Conservation (phyloP, 2,329 filamentous ascomycete species). For the Cladophialophora psammophila region DNA sequence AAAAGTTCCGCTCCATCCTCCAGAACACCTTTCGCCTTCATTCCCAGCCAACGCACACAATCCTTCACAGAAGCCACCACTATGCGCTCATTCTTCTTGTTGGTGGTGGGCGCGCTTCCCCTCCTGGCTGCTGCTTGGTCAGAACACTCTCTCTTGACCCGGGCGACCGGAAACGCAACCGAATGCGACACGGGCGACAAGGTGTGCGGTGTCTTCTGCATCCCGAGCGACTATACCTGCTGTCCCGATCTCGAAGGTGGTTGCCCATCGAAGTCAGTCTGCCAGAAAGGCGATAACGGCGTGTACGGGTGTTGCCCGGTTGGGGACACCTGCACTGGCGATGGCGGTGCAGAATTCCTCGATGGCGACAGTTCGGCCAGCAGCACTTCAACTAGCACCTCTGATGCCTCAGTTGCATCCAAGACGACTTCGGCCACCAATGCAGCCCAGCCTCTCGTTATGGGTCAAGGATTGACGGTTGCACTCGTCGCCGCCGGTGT, state of each 20-base stretch:
- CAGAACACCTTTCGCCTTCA: background rate
- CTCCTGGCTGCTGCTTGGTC: slow-evolving; percentile 29
- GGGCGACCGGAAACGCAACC: slow-evolving; percentile 27
- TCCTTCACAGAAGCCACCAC: slow-evolving; percentile 1
- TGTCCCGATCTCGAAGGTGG: slow-evolving; percentile 38
- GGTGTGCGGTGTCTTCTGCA: slow-evolving; percentile 38
- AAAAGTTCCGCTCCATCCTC: slow-evolving; percentile 15
- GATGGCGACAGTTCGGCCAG: slow-evolving; percentile 15
- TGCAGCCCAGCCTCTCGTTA: slow-evolving; percentile 17
- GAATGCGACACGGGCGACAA: slow-evolving; percentile 31
- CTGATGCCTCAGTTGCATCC: slow-evolving; percentile 2
- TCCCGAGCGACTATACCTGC: slow-evolving; percentile 37
- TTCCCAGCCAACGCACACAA: background rate
- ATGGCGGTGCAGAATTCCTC: slow-evolving; percentile 35
- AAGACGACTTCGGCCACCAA: slow-evolving; percentile 18
- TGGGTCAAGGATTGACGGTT: slow-evolving; percentile 13
- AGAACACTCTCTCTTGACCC: slow-evolving; percentile 27
- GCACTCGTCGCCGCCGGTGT: slow-evolving; percentile 24
- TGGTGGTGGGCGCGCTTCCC: slow-evolving; percentile 27
- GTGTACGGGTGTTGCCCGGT: slow-evolving; percentile 38
- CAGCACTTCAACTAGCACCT: slow-evolving; percentile 4
- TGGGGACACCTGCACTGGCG: slow-evolving; percentile 33
- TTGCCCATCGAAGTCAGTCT: slow-evolving; percentile 29
- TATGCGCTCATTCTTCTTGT: slow-evolving; percentile 32
- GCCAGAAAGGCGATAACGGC: slow-evolving; percentile 35